Base-by-base conservation (phyloP, 2,329 filamentous ascomycete genomes). In the Rachicladosporium sp. region DNA sequence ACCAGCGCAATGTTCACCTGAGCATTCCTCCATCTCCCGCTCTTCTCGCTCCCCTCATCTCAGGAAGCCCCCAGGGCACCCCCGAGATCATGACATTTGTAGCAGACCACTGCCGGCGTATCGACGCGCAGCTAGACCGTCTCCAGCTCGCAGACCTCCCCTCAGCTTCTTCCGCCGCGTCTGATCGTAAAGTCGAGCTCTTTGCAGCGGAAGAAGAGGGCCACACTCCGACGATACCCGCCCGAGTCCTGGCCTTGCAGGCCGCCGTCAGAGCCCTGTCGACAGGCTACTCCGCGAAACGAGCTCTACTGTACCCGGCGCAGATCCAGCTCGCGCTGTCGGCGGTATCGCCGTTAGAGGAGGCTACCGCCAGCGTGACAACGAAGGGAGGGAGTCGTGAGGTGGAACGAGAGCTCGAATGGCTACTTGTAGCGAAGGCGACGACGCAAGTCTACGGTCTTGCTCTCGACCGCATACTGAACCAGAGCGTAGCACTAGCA, bases 401-500 rank as follows among this genome's bases (percentile, higher is more conserved):
- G 11, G 81, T 84, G 53, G 80, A 87, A 56, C 71, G 74, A 37
- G 84, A 95, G 53, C 71, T 95, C 36, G 82, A 93, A 60, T 96
- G 91, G 91, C 65, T 95, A 15, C 68, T 95, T 10, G 74, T 93
- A 27, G 85, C 82, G 62, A 98, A 96, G 60, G 88, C 88, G 4
- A 84, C 88, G 0, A 77, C 88, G 10, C 89, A 95, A 55, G 79
- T 82, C 1, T 93, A 94, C 54, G 89, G 89, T 3, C 66, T 84
- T 36, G 72, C 93, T 31, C 67, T 95, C 49, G 78, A 79, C 50
- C 78, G 75, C 0, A 70, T 96, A 3, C 64, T 95, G 8, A 81
- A 89, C 40, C 82, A 91, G 51, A 93, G 87, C 8, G 78, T 89
- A 9, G 80, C 81, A 0, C 63, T 98, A 11, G 83, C 78, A 51